Evolutionary conservation across 1,284 basidiomycete genomes (phyloP).

Genomic region (Ganoderma resinaceum): DNA sequence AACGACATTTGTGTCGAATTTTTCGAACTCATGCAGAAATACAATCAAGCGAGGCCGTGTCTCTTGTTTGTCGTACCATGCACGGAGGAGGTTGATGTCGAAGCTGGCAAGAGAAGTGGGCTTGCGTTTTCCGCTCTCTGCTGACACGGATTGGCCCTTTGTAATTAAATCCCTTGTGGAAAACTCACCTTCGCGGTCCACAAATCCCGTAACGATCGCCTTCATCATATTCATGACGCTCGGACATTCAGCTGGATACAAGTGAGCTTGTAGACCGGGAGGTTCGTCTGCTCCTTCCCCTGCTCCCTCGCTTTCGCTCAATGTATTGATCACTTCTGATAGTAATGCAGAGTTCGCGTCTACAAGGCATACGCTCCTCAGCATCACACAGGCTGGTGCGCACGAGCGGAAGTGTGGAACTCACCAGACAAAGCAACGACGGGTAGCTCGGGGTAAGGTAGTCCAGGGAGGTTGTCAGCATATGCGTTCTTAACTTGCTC

Average conservation of each 20-base stretch:
- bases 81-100: constrained; percentile 63
- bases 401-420: constrained; percentile 44
- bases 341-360: constrained; percentile 51
- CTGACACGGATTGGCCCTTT: neutral
- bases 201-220: constrained; percentile 59
- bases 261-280: constrained; percentile 42
- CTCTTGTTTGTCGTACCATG: constrained; percentile 57
- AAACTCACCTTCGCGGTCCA: constrained; percentile 39
- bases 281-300: neutral
- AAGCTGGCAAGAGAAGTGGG: constrained; percentile 60
- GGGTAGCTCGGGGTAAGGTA: constrained; percentile 70
- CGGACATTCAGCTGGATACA: constrained; percentile 64
- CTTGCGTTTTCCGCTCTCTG: constrained; percentile 47
- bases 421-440: constrained; percentile 52
- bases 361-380: constrained; percentile 10
- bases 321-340: constrained; percentile 47
- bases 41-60: constrained; percentile 52
- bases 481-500: constrained; percentile 37
- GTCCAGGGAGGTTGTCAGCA: constrained; percentile 46
- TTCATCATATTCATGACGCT: constrained; percentile 64
- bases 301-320: constrained; percentile 36
- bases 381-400: neutral
- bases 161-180: constrained; percentile 15
- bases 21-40: constrained; percentile 74
- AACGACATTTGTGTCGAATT: constrained; percentile 63